These are phyloP conservation scores for Actinomucor elegans DNA, from an alignment of 371 early-diverging fungal species.

Conservation along the genomic window DNA sequence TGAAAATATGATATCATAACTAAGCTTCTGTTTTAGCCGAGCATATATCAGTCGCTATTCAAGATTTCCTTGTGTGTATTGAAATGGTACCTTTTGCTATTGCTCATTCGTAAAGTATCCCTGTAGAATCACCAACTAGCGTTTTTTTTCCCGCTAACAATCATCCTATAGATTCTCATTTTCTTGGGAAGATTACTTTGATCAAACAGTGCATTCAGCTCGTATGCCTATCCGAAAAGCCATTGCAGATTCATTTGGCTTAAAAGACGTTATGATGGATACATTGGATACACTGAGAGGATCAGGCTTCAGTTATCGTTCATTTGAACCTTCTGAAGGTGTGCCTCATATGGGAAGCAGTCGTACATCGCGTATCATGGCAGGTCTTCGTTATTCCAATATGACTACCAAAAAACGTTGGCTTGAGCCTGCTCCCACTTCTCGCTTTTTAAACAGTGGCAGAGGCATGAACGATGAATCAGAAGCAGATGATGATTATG, in stretches of 20 bases:
- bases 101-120: conserved; percentile 69
- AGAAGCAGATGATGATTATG: conserved; percentile 15
- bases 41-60: conserved; percentile 84
- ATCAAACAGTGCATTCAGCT: conserved; percentile 61
- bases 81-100: conserved; percentile 89
- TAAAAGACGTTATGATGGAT: conserved; percentile 84
- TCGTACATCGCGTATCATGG: conserved; percentile 67
- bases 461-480: conserved; percentile 41
- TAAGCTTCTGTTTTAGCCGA: conserved; percentile 60
- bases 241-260: conserved; percentile 78
- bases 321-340: conserved; percentile 80
- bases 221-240: conserved; percentile 81
- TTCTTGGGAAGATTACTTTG: conserved; percentile 75
- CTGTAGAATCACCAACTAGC: too few relatives aligned
- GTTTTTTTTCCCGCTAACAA: too few relatives aligned
- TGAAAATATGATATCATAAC: too few relatives aligned
- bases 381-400: conserved; percentile 75
- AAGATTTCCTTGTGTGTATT: conserved; percentile 90
- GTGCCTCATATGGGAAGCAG: conserved; percentile 60
- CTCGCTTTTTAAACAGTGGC: conserved; percentile 28
- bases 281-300: conserved; percentile 78
- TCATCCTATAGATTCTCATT: conserved; percentile 55
- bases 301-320: conserved; percentile 73
- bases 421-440: conserved; percentile 57
- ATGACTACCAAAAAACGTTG: conserved; percentile 80